Conservation (phyloP, 805 yeast genomes). For the Yarrowia sp. region DNA sequence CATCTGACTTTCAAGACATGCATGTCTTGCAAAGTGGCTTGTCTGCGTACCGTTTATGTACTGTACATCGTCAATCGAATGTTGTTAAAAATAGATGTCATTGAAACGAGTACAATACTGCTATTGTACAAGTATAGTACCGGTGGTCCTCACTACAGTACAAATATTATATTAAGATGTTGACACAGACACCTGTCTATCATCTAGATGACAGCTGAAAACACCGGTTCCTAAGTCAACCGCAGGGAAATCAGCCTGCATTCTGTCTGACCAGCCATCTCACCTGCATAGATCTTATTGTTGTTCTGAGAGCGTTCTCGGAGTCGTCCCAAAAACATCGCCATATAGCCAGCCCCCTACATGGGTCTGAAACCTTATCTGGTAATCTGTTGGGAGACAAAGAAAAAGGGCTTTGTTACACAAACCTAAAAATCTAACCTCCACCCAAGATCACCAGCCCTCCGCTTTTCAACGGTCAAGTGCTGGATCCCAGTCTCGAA, state of each 20-base stretch:
- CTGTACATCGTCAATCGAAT: too few species aligned
- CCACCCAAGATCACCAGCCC: slow-evolving; percentile 2
- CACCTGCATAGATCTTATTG: not conserved
- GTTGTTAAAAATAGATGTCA: too few species aligned
- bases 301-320: not conserved
- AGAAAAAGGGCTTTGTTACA: not conserved
- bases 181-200: too few species aligned
- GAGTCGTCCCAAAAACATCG: not conserved
- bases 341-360: not conserved
- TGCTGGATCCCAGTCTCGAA: not conserved
- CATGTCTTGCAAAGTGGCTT: not conserved
- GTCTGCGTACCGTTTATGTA: not conserved
- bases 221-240: too few species aligned
- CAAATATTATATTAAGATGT: too few species aligned
- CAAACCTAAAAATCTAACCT: not conserved
- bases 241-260: too few species aligned
- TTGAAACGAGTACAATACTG: too few species aligned
- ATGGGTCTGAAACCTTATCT: slow-evolving; percentile 2
- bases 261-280: slow-evolving; percentile 2
- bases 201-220: too few species aligned
- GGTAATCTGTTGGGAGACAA: not conserved
- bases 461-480: not conserved
- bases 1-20: too few species aligned
- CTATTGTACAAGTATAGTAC: too few species aligned
- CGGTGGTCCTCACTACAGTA: too few species aligned